Percentiles rank a stretch among this genome's conserved stretches.
Evolutionary conservation across 306 rosid species (phyloP).

Genomic region (Pyrus communis): DNA sequence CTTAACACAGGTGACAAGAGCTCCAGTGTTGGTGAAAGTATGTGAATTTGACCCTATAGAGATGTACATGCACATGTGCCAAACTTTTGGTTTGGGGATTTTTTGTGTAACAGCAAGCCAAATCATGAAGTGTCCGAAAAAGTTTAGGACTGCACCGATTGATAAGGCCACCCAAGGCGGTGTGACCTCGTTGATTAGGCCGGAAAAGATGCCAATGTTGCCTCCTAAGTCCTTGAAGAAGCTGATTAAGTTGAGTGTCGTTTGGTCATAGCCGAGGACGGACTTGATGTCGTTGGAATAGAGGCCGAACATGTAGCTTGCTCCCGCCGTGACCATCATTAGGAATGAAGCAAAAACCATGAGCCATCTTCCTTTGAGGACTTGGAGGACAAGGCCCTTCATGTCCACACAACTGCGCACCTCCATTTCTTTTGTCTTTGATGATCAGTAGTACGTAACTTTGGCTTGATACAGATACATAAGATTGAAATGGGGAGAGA

Average conservation of each 20-base stretch:
- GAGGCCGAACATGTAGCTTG: slow-evolving; percentile 37
- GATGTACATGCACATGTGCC: slow-evolving; percentile 73
- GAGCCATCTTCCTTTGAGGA: slow-evolving; percentile 33
- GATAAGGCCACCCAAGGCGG: slow-evolving; percentile 30
- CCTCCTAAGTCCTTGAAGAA: slow-evolving; percentile 34
- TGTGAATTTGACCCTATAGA: slow-evolving; percentile 62
- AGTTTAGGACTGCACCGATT: slow-evolving; percentile 50
- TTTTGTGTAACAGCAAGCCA: slow-evolving; percentile 46
- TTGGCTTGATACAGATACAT: not conserved
- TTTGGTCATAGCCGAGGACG: slow-evolving; percentile 37
- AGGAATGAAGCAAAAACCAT: slow-evolving; percentile 33
- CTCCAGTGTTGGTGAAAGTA: slow-evolving; percentile 67
- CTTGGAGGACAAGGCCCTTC: slow-evolving; percentile 11
- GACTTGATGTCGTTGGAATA: slow-evolving; percentile 33
- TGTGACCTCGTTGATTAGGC: slow-evolving; percentile 33
- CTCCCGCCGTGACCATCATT: slow-evolving; percentile 36
- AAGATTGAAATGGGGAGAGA: not conserved
- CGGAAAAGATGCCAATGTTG: slow-evolving; percentile 28
- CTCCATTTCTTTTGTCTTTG: not conserved
- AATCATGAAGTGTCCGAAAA: slow-evolving; percentile 75
- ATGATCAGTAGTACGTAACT: not conserved
- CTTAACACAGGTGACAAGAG: slow-evolving; percentile 61
- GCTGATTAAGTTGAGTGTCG: slow-evolving; percentile 33
- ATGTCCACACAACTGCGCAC: not conserved
- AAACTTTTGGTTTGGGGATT: slow-evolving; percentile 36